Conservation (phyloP, 148 eudicot species). For the Bassia scoparia region DNA sequence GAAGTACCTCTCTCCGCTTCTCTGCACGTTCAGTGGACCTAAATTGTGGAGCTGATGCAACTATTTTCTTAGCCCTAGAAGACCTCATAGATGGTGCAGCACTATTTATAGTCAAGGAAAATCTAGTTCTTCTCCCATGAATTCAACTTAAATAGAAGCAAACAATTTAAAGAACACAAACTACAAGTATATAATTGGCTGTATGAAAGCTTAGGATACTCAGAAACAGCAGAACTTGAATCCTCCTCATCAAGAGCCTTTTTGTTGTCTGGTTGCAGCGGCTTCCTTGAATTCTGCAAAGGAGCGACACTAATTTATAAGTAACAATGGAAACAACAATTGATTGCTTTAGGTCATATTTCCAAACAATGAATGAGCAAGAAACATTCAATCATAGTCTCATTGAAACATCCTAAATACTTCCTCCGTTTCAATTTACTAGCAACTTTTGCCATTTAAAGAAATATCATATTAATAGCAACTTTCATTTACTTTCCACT, state of each 20-base stretch:
- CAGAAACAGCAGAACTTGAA: constrained; percentile 55
- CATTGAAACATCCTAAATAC: no score
- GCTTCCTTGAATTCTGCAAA: constrained; percentile 60
- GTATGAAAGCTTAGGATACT: constrained; percentile 50
- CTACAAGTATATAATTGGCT: not conserved
- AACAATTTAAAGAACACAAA: constrained; percentile 4
- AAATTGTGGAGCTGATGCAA: constrained; percentile 69
- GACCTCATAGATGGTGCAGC: constrained; percentile 33
- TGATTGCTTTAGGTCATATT: not conserved
- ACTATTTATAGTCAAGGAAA: constrained; percentile 47
- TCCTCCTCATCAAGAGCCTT: constrained; percentile 73
- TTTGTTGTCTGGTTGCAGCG: constrained; percentile 55
- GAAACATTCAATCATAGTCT: not conserved
- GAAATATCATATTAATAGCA: no score
- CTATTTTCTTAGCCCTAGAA: constrained; percentile 41
- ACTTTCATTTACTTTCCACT: no score
- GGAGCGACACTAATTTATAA: constrained; percentile 1
- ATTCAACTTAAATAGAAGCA: not conserved
- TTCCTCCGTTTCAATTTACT: no score
- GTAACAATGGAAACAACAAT: not conserved
- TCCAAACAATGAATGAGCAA: not conserved
- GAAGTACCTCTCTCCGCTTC: constrained; percentile 78
- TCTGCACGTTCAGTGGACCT: constrained; percentile 74
- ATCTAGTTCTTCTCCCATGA: constrained; percentile 10
- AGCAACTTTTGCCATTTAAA: no score